phyloP scores from a whole-genome alignment of 2,329 filamentous ascomycete genomes.

The Phaeosphaeria sp. region DNA sequence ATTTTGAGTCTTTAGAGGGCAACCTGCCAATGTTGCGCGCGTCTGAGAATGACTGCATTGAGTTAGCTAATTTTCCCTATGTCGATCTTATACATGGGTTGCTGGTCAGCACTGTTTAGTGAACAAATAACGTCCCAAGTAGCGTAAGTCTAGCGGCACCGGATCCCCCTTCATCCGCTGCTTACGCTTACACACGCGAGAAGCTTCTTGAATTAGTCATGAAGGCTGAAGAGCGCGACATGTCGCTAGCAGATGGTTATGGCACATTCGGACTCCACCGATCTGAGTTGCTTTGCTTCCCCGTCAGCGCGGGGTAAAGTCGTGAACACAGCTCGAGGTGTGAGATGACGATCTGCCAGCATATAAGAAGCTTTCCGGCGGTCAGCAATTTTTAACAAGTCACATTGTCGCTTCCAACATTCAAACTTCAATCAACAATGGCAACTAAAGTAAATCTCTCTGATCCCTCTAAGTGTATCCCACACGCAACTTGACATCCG shows the following conservation, averaged over 20 bases:
- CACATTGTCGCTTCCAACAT: neutral
- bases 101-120: neutral
- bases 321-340: neutral
- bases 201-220: neutral
- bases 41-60: neutral
- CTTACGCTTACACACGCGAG: neutral
- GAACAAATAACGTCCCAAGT: neutral
- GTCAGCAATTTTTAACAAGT: neutral
- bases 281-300: neutral
- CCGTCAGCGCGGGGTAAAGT: neutral
- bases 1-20: too few species aligned
- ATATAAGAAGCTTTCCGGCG: neutral
- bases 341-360: neutral
- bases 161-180: neutral
- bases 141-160: neutral
- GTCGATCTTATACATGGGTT: neutral
- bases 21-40: too few species aligned
- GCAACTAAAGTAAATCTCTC: neutral
- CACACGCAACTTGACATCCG: too few species aligned
- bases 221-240: neutral
- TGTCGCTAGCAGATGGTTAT: neutral
- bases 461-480: too few species aligned
- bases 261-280: neutral
- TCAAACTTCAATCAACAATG: neutral
- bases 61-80: neutral